These are phyloP conservation scores for Neostapfia colusana DNA, from an alignment of 176 grass and related monocot genomes.

Conservation along the genomic window DNA sequence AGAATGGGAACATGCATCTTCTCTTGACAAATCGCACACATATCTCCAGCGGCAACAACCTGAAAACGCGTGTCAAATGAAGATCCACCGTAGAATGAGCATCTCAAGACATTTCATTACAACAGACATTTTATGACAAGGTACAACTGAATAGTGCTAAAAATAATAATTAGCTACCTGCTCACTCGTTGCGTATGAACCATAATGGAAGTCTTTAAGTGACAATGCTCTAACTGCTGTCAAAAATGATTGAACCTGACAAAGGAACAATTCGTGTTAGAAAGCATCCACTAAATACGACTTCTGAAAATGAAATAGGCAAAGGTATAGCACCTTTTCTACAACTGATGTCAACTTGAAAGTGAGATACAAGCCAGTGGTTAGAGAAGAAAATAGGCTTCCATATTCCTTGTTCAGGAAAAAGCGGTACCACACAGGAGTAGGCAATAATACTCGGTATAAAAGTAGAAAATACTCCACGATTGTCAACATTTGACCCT, in stretches of 20 bases:
- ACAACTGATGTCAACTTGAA: constrained; percentile 99
- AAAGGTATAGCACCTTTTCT: constrained; percentile 69
- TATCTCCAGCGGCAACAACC: constrained; percentile 69
- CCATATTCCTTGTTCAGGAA: constrained; percentile 99
- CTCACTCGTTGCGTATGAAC: constrained; percentile 80
- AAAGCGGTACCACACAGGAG: constrained; percentile 96
- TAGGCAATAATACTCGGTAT: constrained; percentile 86
- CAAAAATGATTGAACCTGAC: constrained; percentile 95
- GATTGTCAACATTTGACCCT: constrained; percentile 95
- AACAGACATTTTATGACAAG: not conserved
- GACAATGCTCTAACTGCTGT: constrained; percentile 80
- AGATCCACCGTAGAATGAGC: constrained; percentile 8
- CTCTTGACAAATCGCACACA: constrained; percentile 94
- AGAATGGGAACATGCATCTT: constrained; percentile 86
- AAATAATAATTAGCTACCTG: constrained; percentile 58
- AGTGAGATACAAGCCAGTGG: constrained; percentile 96
- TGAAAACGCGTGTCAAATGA: constrained; percentile 30
- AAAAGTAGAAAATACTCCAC: constrained; percentile 95
- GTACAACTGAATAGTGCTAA: not conserved
- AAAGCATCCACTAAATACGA: not conserved
- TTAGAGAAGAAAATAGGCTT: constrained; percentile 96
- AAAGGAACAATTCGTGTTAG: constrained; percentile 33
- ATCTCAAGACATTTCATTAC: constrained; percentile 4
- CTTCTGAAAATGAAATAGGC: not conserved
- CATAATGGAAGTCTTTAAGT: constrained; percentile 87